Base-by-base conservation (phyloP, 176 grass and related monocot species). In the Triticum monococcum region DNA sequence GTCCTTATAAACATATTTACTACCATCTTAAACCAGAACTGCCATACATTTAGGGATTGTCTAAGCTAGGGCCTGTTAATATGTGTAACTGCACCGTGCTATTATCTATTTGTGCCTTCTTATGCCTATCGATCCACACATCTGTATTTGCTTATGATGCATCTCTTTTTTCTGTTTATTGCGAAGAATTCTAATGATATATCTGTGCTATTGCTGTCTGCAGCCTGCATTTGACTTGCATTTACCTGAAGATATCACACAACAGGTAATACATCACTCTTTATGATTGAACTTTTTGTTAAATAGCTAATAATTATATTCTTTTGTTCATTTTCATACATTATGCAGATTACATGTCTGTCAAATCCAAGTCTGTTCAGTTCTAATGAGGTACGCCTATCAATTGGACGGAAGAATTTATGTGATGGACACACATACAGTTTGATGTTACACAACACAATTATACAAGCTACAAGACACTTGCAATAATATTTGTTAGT, bases 351-450 rank as follows among this genome's bases (percentile, higher is more conserved):
- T 88, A 88, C 86, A 91, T 91, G 64, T 77, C 70, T 96, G 79
- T 86, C 93, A 85, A 98, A 98, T 94, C 93, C 93, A 89, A 86
- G 84, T 59, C 80, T 92, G 72, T 94, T 98, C 88, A 94, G 88
- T 86, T 93, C 82, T 78, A 98, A 98, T 38, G 86, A 98, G 96
- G 96, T 98, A 88, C 5, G 28, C 11, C 26, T 76, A 40, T 65
- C 57, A 52, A 73, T 79, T 67, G n/a, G 22, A 36, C 24, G 20
- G 31, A 75, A 72, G 13, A n/a, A 35, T 78, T 75, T 52, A 57
- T 88, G 20, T 54, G 60, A 46, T 81, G 50, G 25, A 50, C 79
- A 82, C 54, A 5, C 83, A 12, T 84, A 73, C 36, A 52, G 10
- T 75, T 75, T 75, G 60, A 50, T 71, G 54, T 52, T 81, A 65